Evolutionary conservation across 495 filamentous ascomycete species (phyloP).

Genomic region (Penicillium canariense): DNA sequence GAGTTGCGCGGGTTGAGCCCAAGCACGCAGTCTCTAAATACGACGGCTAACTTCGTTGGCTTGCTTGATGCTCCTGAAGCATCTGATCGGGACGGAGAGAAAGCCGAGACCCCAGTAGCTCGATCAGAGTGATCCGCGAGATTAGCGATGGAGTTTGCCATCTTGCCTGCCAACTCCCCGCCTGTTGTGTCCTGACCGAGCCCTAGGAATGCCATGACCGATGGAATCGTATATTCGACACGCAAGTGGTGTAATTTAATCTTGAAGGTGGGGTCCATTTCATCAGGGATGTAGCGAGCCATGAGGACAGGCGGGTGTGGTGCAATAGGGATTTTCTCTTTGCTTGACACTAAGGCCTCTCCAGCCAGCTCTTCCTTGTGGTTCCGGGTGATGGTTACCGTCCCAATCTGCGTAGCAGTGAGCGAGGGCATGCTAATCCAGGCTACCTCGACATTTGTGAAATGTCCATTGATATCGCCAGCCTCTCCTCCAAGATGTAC

Average conservation of each 20-base stretch:
- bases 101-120: conserved; percentile 13
- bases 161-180: conserved; percentile 69
- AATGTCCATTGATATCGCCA: conserved; percentile 56
- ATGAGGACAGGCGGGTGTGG: conserved; percentile 60
- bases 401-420: conserved; percentile 67
- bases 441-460: conserved; percentile 66
- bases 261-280: conserved; percentile 87
- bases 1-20: conserved; percentile 82
- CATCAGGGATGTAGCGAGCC: conserved; percentile 85
- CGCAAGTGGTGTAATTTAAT: conserved; percentile 78
- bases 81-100: conserved; percentile 16
- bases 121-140: conserved; percentile 53
- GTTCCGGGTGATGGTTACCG: conserved; percentile 60
- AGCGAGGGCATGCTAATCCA: conserved; percentile 84
- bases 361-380: conserved; percentile 66
- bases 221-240: conserved; percentile 80
- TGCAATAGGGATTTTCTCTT: conserved; percentile 14
- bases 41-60: conserved; percentile 66
- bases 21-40: conserved; percentile 73
- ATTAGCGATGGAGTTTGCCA: conserved; percentile 77
- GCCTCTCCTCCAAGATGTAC: conserved; percentile 61
- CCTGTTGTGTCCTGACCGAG: conserved; percentile 64
- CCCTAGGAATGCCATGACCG: conserved; percentile 73
- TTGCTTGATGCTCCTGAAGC: conserved; percentile 33
- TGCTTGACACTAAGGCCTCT: conserved; percentile 37